Base-by-base conservation (phyloP, 305 asterid genomes). In the Vinca major region DNA sequence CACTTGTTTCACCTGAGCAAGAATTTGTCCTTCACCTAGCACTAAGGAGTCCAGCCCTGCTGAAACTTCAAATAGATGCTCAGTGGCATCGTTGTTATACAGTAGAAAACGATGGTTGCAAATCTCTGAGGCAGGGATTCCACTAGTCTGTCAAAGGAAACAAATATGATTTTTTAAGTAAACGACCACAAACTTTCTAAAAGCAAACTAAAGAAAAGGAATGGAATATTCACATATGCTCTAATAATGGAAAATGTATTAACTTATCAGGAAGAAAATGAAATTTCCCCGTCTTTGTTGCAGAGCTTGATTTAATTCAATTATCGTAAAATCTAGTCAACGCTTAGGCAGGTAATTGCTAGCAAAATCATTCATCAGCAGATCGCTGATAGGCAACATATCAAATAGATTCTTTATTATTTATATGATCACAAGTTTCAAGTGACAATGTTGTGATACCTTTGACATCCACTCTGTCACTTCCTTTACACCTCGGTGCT, bases 391-490 rank as follows among this genome's bases (percentile, higher is more conserved):
- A 49, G 52, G 63, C 2, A 17, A 7, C 37, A 54, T 3, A 48
- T n/a, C 13, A 33, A 58, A 10, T n/a, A 16, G 10, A 48, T 4
- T 20, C 37, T 13, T 37, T 37, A 3, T 56, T 5, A 17, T 48
- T 54, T n/a, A 61, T 67, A 44, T 43, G 48, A 33, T 1, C 9
- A 13, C 49, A 2, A 3, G 14, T 21, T 45, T 63, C 51, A 21
- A 33, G 40, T 12, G 49, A n/a, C 19, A 48, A 14, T 11, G 7
- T 20, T 33, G 40, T 47, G 33, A 26, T 77, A 92, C 98, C 96
- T 92, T 92, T 17, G 98, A 92, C 98, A 93, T 93, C 97, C 97
- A 93, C 14, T 93, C 98, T 5, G 98, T 93, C 36, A 93, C 98
- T 86, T 93, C 98, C 81, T 93, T 93, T 73, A 93, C 86, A 14